These are phyloP conservation scores for Penicillium sp. DNA, from an alignment of 2,329 filamentous ascomycete genomes.

Conservation along the genomic window DNA sequence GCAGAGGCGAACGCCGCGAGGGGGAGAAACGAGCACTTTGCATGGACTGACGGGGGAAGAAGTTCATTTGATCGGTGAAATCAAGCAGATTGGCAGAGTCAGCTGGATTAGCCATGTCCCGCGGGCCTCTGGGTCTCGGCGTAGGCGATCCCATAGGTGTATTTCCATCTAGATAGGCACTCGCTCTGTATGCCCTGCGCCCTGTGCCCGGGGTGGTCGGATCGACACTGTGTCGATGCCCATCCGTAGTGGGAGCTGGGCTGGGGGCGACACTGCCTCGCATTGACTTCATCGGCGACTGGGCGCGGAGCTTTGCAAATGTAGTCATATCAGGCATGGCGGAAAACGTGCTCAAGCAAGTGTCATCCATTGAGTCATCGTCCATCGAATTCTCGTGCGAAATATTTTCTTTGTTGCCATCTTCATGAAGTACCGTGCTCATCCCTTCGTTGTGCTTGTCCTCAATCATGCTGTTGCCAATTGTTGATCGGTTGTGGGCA, in stretches of 20 bases:
- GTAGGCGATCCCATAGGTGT: conserved; percentile 42
- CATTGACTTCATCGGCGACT: conserved; percentile 56
- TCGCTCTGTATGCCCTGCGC: conserved; percentile 35
- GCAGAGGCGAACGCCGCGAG: conserved; percentile 45
- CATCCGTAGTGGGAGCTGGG: conserved; percentile 32
- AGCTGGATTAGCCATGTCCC: conserved; percentile 43
- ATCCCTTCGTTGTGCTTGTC: conserved; percentile 42
- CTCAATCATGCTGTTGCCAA: conserved; percentile 37
- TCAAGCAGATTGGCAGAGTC: conserved; percentile 80
- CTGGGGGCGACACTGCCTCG: conserved; percentile 40
- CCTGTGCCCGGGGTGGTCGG: conserved; percentile 50
- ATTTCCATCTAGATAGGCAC: conserved; percentile 33
- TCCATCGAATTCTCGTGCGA: conserved; percentile 27
- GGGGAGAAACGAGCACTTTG: conserved; percentile 38
- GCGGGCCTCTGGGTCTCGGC: conserved; percentile 49
- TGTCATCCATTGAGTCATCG: conserved; percentile 42
- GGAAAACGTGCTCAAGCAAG: conserved; percentile 77
- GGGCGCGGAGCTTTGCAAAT: conserved; percentile 67
- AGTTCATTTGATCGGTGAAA: conserved; percentile 75
- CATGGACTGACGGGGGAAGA: conserved; percentile 50
- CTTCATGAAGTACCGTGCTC: conserved; percentile 40
- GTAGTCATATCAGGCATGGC: conserved; percentile 83
- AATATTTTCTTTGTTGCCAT: conserved; percentile 24
- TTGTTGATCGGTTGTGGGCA: conserved; percentile 19
- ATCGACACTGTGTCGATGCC: conserved; percentile 18